Evolutionary conservation across 2,329 filamentous ascomycete genomes (phyloP).

Genomic region (Exserohilum rostratum): DNA sequence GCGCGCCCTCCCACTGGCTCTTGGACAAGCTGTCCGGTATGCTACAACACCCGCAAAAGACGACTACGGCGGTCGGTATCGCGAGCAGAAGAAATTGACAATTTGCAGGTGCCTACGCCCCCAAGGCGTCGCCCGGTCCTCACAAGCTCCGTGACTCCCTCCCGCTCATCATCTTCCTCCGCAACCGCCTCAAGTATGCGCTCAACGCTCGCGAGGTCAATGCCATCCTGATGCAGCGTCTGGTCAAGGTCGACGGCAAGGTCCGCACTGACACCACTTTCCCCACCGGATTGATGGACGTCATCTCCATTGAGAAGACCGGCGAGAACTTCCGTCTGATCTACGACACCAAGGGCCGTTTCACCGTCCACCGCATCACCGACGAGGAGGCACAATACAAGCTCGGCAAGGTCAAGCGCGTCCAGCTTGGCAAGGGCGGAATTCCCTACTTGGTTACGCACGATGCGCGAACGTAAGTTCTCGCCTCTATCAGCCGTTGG

Average conservation of each 20-base stretch:
- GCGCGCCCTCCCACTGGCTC: slow-evolving; percentile 99
- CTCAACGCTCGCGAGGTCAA: slow-evolving; percentile 98
- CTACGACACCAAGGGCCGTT: slow-evolving; percentile 99
- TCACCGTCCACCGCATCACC: slow-evolving; percentile 99
- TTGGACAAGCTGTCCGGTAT: slow-evolving; percentile 96
- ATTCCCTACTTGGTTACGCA: slow-evolving; percentile 99
- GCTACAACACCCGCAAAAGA: slow-evolving; percentile 57
- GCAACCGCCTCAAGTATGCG: slow-evolving; percentile 94
- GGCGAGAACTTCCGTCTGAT: slow-evolving; percentile 99
- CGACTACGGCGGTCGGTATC: slow-evolving; percentile 8
- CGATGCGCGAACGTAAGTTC: slow-evolving; percentile 99
- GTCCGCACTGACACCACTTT: slow-evolving; percentile 98
- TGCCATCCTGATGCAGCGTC: slow-evolving; percentile 98
- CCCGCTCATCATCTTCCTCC: slow-evolving; percentile 88
- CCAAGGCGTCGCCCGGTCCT: slow-evolving; percentile 79
- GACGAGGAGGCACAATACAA: slow-evolving; percentile 99
- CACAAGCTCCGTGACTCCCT: slow-evolving; percentile 99
- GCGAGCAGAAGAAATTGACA: slow-evolving; percentile 26
- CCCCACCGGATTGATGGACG: slow-evolving; percentile 99
- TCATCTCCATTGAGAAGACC: slow-evolving; percentile 99
- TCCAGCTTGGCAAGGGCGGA: slow-evolving; percentile 98
- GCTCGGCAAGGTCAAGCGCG: slow-evolving; percentile 99
- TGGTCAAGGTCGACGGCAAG: slow-evolving; percentile 99
- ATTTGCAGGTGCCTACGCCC: slow-evolving; percentile 59
- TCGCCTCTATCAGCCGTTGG: slow-evolving; percentile 99